phyloP scores from a whole-genome alignment of 2,329 filamentous ascomycete species.

The Calonectria hawksworthii region DNA sequence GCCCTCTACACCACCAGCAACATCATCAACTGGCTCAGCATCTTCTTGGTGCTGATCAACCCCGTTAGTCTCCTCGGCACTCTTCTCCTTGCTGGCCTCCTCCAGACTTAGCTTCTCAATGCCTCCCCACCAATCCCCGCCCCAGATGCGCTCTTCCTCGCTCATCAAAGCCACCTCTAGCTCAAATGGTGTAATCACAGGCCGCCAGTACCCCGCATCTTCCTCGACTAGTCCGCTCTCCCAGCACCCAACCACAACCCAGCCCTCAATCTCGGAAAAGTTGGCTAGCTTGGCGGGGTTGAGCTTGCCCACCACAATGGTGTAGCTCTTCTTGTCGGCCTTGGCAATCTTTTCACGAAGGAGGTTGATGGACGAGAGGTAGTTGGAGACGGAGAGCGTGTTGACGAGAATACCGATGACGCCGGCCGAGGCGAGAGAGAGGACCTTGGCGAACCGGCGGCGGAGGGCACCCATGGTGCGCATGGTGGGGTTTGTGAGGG shows the following conservation, averaged over 20 bases:
- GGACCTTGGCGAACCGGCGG: slow-evolving; percentile 89
- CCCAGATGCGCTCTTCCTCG: slow-evolving; percentile 86
- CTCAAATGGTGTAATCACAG: slow-evolving; percentile 96
- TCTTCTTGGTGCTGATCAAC: slow-evolving; percentile 36
- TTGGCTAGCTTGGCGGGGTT: slow-evolving; percentile 97
- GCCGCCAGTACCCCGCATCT: slow-evolving; percentile 84
- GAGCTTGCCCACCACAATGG: slow-evolving; percentile 95
- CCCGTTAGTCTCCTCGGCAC: slow-evolving; percentile 29
- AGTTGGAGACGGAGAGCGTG: slow-evolving; percentile 92
- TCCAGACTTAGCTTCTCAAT: slow-evolving; percentile 77
- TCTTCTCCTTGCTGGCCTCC: slow-evolving; percentile 42
- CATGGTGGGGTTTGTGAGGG: slow-evolving; percentile 59
- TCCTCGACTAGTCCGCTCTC: slow-evolving; percentile 94
- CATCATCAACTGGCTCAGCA: slow-evolving; percentile 49
- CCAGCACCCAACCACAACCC: slow-evolving; percentile 99
- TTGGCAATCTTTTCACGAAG: slow-evolving; percentile 80
- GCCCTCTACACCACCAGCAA: slow-evolving; percentile 64
- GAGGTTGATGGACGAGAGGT: slow-evolving; percentile 83
- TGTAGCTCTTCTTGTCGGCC: slow-evolving; percentile 94
- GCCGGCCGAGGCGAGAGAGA: slow-evolving; percentile 82
- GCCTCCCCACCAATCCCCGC: slow-evolving; percentile 88
- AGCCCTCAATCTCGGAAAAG: slow-evolving; percentile 94
- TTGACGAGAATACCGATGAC: slow-evolving; percentile 97
- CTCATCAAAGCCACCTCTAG: slow-evolving; percentile 81
- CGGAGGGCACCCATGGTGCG: slow-evolving; percentile 73